These are phyloP conservation scores for Pulveroboletus sp. DNA, from an alignment of 768 basidiomycete species.

Conservation along the genomic window DNA sequence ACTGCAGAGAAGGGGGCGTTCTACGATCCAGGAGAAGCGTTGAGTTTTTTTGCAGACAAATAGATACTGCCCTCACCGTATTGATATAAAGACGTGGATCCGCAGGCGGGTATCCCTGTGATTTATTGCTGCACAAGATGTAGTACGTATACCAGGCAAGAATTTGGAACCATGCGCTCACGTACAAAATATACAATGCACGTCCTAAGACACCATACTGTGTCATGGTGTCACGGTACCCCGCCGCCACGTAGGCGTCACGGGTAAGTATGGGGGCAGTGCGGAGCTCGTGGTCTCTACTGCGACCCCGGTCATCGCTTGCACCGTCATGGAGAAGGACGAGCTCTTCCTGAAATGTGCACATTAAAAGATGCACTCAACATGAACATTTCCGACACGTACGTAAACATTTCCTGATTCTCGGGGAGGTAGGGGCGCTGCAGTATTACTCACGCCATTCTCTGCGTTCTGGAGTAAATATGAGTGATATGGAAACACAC, in stretches of 20 bases:
- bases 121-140: slow-evolving; percentile 29
- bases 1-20: slow-evolving; percentile 71
- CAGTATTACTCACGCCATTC: neutral
- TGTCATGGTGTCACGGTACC: slow-evolving; percentile 30
- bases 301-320: slow-evolving; percentile 18
- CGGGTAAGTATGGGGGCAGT: slow-evolving; percentile 52
- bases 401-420: slow-evolving; percentile 20
- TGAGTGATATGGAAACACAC: neutral
- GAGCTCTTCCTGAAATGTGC: slow-evolving; percentile 26
- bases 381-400: slow-evolving; percentile 5
- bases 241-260: slow-evolving; percentile 40
- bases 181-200: slow-evolving; percentile 42
- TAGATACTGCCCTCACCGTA: slow-evolving; percentile 40
- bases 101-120: slow-evolving; percentile 25
- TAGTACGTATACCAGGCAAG: neutral
- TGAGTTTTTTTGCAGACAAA: neutral
- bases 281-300: slow-evolving; percentile 29
- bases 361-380: neutral
- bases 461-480: slow-evolving; percentile 8
- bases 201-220: slow-evolving; percentile 66
- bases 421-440: neutral
- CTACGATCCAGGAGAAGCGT: slow-evolving; percentile 29
- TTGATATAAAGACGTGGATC: slow-evolving; percentile 64
- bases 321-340: slow-evolving; percentile 26
- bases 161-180: neutral